phyloP scores from a whole-genome alignment of 106 monocot genomes.

The Posidonia australis region DNA sequence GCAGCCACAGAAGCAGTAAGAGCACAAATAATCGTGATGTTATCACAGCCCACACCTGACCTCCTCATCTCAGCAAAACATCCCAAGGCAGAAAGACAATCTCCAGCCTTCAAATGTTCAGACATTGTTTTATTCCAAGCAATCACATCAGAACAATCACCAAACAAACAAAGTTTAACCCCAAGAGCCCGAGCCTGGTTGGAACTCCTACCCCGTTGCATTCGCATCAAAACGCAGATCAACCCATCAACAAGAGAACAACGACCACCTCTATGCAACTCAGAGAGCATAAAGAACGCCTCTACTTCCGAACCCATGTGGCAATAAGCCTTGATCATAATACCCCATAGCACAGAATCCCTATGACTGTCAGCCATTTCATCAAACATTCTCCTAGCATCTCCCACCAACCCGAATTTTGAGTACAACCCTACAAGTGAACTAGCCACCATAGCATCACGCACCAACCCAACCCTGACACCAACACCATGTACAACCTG shows the following conservation, averaged over 20 bases:
- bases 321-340: slow-evolving; percentile 64
- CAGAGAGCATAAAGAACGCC: slow-evolving; percentile 33
- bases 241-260: slow-evolving; percentile 29
- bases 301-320: slow-evolving; percentile 24
- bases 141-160: slow-evolving; percentile 21
- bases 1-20: slow-evolving; percentile 21
- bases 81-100: slow-evolving; percentile 14
- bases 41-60: slow-evolving; percentile 30
- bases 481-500: slow-evolving; percentile 26
- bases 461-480: slow-evolving; percentile 24
- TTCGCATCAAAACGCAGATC: slow-evolving; percentile 13
- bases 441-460: slow-evolving; percentile 38
- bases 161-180: slow-evolving; percentile 31
- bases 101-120: slow-evolving; percentile 21
- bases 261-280: slow-evolving; percentile 29
- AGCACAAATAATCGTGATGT: slow-evolving; percentile 37
- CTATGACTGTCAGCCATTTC: slow-evolving; percentile 25
- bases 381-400: slow-evolving; percentile 42
- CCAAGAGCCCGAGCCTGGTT: slow-evolving; percentile 43
- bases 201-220: neutral
- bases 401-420: slow-evolving; percentile 27
- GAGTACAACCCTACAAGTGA: slow-evolving; percentile 40
- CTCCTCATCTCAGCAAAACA: slow-evolving; percentile 49
- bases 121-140: slow-evolving; percentile 44
- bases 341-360: slow-evolving; percentile 43